Base-by-base conservation (phyloP, 2,329 filamentous ascomycete species). In the Malbranchea zuffiana region DNA sequence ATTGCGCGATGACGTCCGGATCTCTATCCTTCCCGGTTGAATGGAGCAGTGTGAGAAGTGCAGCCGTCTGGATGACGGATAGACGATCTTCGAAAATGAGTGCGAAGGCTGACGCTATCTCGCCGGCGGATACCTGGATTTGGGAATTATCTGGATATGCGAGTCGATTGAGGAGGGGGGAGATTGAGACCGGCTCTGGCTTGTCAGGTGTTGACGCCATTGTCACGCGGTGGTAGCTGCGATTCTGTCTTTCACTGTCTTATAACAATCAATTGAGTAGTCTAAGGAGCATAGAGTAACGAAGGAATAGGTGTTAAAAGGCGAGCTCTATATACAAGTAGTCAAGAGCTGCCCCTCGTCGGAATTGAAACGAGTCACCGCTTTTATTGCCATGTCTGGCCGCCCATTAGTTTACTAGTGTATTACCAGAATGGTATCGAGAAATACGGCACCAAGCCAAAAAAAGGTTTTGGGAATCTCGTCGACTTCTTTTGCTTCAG, bases 61-160 rank as follows among this genome's bases (percentile, higher is more conserved):
- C 82, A 37, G 83, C 82, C 1, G 82, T 82, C 59, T 96, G 90
- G 6, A 87, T 82, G 25, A 83, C 79, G n/a, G 83, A 88, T 12
- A 96, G 69, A 47, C 78, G 76, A 62, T 95, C 80, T 41, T 86
- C 87, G 61, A 96, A 96, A 55, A 95, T 92, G 53, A 88, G 71
- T 3, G 84, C 80, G 50, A 96, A 80, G 37, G 88, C 87, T n/a
- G 80, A 71, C 42, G 88, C 85, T 56, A 98, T 90, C 57, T 95
- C 85, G 34, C 75, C 68, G 8, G 87, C 77, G 11, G 77, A 75
- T 38, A 87, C 79, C 33, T 63, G 59, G 30, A 57, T 51, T 32
- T 67, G 57, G 29, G 67, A 65, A 5, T 51, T 47, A 21, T 57
- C 53, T 47, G 62, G 56, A 50, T 64, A 63, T 15, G 65, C 63